Conservation (phyloP, 257 asterid species). For the Nicotiana sylvestris region DNA sequence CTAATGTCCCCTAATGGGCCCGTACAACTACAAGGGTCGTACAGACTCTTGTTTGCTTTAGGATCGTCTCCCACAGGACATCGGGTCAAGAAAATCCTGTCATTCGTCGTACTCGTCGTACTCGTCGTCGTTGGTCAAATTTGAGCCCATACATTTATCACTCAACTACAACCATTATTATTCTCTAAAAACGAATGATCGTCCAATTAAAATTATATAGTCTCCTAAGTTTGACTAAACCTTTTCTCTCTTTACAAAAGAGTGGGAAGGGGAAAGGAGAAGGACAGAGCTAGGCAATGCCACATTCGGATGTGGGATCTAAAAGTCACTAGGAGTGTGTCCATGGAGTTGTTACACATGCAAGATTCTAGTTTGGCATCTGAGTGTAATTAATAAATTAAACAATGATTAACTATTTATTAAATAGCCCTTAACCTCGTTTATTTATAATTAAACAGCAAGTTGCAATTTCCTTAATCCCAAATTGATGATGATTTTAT, state of each 20-base stretch:
- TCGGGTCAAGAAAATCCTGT: too few species aligned
- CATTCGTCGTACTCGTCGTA: too few species aligned
- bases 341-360: neutral
- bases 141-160: too few species aligned
- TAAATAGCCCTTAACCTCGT: neutral
- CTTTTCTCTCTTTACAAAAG: neutral
- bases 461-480: neutral
- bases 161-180: too few species aligned
- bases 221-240: neutral
- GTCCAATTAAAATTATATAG: neutral
- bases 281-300: neutral
- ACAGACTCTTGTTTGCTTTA: too few species aligned
- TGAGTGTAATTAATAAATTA: neutral
- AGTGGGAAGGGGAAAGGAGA: neutral
- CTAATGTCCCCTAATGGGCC: too few species aligned
- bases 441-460: neutral
- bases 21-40: too few species aligned
- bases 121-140: too few species aligned
- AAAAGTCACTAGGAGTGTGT: constrained; percentile 7
- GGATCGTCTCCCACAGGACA: too few species aligned
- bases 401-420: neutral
- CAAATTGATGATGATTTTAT: neutral
- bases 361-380: constrained; percentile 6
- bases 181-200: neutral
- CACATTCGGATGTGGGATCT: neutral